These are phyloP conservation scores for Tardiomyces depauwii DNA, from an alignment of 1,139 yeast species.

Conservation along the genomic window DNA sequence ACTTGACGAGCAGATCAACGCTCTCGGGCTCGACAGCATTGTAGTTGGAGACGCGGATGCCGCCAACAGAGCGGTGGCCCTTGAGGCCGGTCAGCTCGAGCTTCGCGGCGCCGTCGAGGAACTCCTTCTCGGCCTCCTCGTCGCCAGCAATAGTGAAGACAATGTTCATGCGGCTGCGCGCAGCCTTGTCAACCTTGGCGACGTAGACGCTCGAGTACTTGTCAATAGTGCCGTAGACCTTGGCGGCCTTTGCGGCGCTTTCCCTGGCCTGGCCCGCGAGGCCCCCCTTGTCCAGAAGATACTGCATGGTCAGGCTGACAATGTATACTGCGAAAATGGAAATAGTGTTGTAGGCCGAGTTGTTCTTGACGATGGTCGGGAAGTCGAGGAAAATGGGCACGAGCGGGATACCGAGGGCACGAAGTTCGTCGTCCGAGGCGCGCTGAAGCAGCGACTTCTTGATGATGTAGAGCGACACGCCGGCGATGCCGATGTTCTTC, in stretches of 20 bases:
- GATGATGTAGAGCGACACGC: constrained; percentile 81
- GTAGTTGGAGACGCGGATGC: constrained; percentile 76
- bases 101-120: constrained; percentile 52
- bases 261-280: constrained; percentile 42
- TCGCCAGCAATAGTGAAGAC: constrained; percentile 65
- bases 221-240: constrained; percentile 56
- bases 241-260: constrained; percentile 49
- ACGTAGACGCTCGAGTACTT: constrained; percentile 51
- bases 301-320: constrained; percentile 62
- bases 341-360: constrained; percentile 89
- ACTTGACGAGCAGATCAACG: not conserved
- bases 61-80: constrained; percentile 97
- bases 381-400: constrained; percentile 83
- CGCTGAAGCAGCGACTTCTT: constrained; percentile 66
- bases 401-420: constrained; percentile 51
- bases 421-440: constrained; percentile 52
- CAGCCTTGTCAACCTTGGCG: constrained; percentile 50
- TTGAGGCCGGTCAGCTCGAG: constrained; percentile 62
- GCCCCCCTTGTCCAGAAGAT: constrained; percentile 53
- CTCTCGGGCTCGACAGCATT: not conserved
- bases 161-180: constrained; percentile 84
- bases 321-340: constrained; percentile 88
- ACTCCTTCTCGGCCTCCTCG: constrained; percentile 51
- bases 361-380: constrained; percentile 76
- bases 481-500: constrained; percentile 94